Base-by-base conservation (phyloP, 228 moss, liverwort and hornwort species). In the Sphagnum fallax region DNA sequence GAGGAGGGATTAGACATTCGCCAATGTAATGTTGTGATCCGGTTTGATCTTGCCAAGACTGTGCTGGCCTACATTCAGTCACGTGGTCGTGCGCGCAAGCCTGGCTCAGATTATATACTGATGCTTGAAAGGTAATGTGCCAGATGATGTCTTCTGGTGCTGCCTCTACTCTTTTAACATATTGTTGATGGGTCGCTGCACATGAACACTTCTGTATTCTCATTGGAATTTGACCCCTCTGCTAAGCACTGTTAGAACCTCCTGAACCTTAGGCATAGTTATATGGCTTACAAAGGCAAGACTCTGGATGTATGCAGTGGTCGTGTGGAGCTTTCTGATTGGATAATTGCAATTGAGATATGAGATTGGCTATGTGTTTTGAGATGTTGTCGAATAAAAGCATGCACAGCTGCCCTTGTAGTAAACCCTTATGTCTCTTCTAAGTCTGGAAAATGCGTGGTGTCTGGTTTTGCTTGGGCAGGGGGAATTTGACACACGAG, bases 11-110 rank as follows among this genome's bases (percentile, higher is more conserved):
- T 94, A 80, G 98, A 98, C 80, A 98, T 98, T 78, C 88, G 98
- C 74, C 94, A 98, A 67, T 94, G 98, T 82, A 98, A 94, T 79
- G 93, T 94, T 73, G 98, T 98, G 57, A 98, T 98, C 76, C 94
- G 98, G 75, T 98, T 98, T 84, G 98, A 98, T 80, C 98, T 98
- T 80, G 98, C 98, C 55, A 98, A 98, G 82, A 98, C 98, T 65
- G 94, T 94, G 18, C 79, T 98, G 75, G 94, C 98, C 62, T 98
- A 94, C 71, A 94, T 98, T 69, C 98, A 98, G 79, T 90, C 92
- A 77, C 81, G 98, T 83, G 98, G 98, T 73, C 98, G 98, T 74
- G 98, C 98, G 61, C 90, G 98, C 57, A 98, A 98, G 76, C 98
- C 98, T 70, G 98, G 98, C 58, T 98, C 98, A 75, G 94, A 93